Conservation (phyloP, 805 yeast genomes). For the Jamesozyma rosinii region DNA sequence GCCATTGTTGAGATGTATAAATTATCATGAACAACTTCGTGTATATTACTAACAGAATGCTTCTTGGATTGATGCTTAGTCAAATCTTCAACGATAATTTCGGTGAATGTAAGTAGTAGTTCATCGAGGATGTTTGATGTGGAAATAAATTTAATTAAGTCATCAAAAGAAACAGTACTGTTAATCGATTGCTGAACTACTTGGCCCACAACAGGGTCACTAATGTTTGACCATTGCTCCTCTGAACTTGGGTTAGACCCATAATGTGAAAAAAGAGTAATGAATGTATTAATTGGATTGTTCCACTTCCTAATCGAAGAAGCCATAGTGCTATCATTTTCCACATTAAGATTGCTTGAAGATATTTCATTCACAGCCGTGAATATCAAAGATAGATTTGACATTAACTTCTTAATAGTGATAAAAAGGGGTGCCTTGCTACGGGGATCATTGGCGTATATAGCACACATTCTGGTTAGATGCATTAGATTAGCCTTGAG, state of each 20-base stretch:
- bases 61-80: constrained; percentile 25
- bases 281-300: constrained; percentile 28
- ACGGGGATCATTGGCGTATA: constrained; percentile 13
- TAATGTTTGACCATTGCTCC: constrained; percentile 11
- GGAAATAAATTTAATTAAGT: constrained; percentile 18
- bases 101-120: constrained; percentile 22
- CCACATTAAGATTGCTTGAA: constrained; percentile 2
- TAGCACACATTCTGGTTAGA: constrained; percentile 12
- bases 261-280: constrained; percentile 12
- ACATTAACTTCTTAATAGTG: constrained; percentile 29
- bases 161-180: constrained; percentile 15
- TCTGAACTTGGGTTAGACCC: constrained; percentile 1
- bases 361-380: constrained; percentile 19
- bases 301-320: constrained; percentile 18
- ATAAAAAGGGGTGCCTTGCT: constrained; percentile 10
- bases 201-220: constrained; percentile 3
- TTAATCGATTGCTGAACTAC: constrained; percentile 12
- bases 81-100: constrained; percentile 30
- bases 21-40: constrained; percentile 27
- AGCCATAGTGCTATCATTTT: constrained; percentile 1
- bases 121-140: constrained; percentile 18
- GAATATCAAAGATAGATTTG: constrained; percentile 28
- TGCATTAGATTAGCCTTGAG: constrained; percentile 22
- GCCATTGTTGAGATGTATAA: constrained; percentile 29
- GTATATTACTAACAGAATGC: constrained; percentile 21